These are phyloP conservation scores for Aspergillus carlsbadensis DNA, from an alignment of 495 filamentous ascomycete species.

Conservation along the genomic window DNA sequence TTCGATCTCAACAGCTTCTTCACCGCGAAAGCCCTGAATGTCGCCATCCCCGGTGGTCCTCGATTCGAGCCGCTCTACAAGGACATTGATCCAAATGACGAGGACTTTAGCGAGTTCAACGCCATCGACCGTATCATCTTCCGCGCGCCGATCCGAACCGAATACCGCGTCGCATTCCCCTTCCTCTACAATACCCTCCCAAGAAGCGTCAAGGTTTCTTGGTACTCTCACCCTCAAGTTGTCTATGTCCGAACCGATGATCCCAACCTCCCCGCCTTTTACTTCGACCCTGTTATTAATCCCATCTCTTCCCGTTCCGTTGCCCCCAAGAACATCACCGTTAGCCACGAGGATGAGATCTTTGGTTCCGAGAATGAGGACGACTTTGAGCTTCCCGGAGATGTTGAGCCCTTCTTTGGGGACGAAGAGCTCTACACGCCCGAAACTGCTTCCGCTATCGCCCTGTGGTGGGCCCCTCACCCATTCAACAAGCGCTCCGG, in stretches of 20 bases:
- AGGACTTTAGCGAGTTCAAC: conserved; percentile 99
- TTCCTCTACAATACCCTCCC: conserved; percentile 96
- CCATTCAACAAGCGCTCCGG: conserved; percentile 97
- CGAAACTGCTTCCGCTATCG: conserved; percentile 90
- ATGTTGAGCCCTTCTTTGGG: conserved; percentile 82
- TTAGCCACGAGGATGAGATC: conserved; percentile 93
- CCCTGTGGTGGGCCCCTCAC: conserved; percentile 97
- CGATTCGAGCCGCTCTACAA: conserved; percentile 98
- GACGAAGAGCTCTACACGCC: conserved; percentile 87
- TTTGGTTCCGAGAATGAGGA: conserved; percentile 87
- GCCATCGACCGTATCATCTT: conserved; percentile 99
- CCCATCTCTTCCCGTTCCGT: conserved; percentile 95
- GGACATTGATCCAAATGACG: conserved; percentile 97
- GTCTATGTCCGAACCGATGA: conserved; percentile 90
- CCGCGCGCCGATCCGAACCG: conserved; percentile 89
- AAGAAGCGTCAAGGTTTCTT: conserved; percentile 87
- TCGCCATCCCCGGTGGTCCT: conserved; percentile 94
- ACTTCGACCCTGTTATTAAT: conserved; percentile 97
- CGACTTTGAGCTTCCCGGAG: conserved; percentile 81
- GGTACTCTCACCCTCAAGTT: conserved; percentile 91
- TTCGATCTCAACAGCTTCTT: conserved; percentile 95
- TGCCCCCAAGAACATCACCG: conserved; percentile 87
- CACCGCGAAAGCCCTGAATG: conserved; percentile 95
- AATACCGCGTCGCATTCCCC: conserved; percentile 92
- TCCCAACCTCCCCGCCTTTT: conserved; percentile 88